These are phyloP conservation scores for Epichloe elymi DNA, from an alignment of 2,329 filamentous ascomycete species.

Conservation along the genomic window DNA sequence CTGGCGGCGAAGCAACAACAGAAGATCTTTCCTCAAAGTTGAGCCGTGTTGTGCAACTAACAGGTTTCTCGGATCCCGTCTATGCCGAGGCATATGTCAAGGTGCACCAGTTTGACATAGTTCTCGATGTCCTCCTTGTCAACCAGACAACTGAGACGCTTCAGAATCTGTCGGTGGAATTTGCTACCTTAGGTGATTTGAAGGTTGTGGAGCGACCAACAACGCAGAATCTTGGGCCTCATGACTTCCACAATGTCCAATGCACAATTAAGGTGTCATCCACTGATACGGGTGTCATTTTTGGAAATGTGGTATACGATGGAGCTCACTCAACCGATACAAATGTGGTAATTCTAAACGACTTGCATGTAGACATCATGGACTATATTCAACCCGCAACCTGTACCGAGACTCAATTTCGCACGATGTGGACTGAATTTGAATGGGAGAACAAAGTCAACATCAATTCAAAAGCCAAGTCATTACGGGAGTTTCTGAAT, in stretches of 20 bases:
- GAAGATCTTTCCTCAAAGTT: constrained; percentile 91
- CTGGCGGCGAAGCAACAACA: constrained; percentile 68
- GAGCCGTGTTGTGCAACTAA: constrained; percentile 90
- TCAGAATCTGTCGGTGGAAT: constrained; percentile 94
- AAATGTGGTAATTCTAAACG: constrained; percentile 94
- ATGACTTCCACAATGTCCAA: constrained; percentile 97
- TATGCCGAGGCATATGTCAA: constrained; percentile 99
- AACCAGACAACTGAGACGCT: constrained; percentile 96
- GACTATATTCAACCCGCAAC: constrained; percentile 97
- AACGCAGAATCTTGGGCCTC: constrained; percentile 86
- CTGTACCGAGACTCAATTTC: constrained; percentile 95
- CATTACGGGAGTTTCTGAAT: constrained; percentile 78
- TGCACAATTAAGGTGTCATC: constrained; percentile 98
- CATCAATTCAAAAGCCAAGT: constrained; percentile 95
- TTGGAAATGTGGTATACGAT: constrained; percentile 97
- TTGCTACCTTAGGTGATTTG: constrained; percentile 92
- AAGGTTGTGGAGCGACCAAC: constrained; percentile 96
- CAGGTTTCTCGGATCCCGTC: constrained; percentile 93
- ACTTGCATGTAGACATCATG: constrained; percentile 98
- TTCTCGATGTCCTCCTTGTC: constrained; percentile 88
- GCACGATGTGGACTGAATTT: constrained; percentile 99
- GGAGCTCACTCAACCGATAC: constrained; percentile 83
- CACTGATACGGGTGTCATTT: constrained; percentile 96
- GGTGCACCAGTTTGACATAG: constrained; percentile 97
- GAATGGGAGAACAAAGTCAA: constrained; percentile 99